Evolutionary conservation across 108 stramenopile genomes (phyloP).

Genomic region (Nitzschia palea): DNA sequence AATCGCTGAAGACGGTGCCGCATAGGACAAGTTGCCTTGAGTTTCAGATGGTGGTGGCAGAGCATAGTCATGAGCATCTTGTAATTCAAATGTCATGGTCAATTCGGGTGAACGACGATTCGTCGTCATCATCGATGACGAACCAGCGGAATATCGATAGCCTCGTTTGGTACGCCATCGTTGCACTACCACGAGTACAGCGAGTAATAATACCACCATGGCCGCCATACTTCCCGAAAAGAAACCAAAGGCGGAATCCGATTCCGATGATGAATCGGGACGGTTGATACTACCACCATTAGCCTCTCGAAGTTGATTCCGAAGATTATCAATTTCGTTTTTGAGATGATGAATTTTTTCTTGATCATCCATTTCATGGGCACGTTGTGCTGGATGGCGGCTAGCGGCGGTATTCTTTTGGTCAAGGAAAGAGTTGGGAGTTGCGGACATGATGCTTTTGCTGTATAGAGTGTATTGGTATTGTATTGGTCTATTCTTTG

Average conservation of each 20-base stretch:
- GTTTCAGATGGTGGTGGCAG: not conserved
- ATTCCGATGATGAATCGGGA: not conserved
- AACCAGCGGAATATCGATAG: not conserved
- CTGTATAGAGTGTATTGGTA: not conserved
- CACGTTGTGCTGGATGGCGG: constrained; percentile 10
- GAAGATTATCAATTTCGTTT: constrained; percentile 8
- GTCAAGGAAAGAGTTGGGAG: not conserved
- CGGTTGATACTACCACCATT: not conserved
- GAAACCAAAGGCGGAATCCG: not conserved
- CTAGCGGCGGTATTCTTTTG: not conserved
- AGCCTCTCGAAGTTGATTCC: not conserved
- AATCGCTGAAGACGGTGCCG: not conserved
- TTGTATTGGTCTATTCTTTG: too few relatives aligned
- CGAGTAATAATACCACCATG: not conserved
- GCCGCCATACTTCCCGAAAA: not conserved
- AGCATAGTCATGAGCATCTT: constrained; percentile 6
- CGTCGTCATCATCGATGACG: not conserved
- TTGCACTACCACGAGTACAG: not conserved
- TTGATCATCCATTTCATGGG: constrained; percentile 2
- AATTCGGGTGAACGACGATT: not conserved
- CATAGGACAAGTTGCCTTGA: not conserved
- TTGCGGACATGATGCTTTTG: not conserved
- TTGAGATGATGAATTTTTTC: constrained; percentile 15
- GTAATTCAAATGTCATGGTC: constrained; percentile 11
- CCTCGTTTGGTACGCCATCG: not conserved